phyloP scores from a whole-genome alignment of 2,329 filamentous ascomycete species.

The Talaromyces sp. region DNA sequence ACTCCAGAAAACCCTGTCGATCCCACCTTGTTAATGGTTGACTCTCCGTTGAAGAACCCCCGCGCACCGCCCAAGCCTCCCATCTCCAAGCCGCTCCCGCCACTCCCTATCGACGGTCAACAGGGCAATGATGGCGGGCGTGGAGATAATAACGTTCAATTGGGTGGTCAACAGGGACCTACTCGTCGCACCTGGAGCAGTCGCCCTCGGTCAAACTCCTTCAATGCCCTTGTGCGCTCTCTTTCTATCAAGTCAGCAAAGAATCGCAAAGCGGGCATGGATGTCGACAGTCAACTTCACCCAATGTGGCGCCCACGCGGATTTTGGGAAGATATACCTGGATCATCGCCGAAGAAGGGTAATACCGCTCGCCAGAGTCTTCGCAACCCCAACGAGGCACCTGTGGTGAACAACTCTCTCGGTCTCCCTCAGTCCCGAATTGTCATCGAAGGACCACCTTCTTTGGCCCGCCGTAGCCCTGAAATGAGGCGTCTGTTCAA shows the following conservation, averaged over 20 bases:
- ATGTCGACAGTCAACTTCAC: constrained; percentile 55
- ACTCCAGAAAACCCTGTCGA: constrained; percentile 30
- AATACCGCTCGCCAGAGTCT: constrained; percentile 36
- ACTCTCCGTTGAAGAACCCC: constrained; percentile 63
- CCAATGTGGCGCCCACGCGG: constrained; percentile 65
- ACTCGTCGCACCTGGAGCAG: constrained; percentile 41
- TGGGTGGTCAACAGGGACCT: constrained; percentile 38
- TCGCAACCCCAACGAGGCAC: constrained; percentile 30
- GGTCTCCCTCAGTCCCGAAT: constrained; percentile 56
- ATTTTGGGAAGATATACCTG: constrained; percentile 63
- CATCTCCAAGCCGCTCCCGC: constrained; percentile 57
- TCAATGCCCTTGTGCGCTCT: constrained; percentile 40
- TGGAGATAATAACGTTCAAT: constrained; percentile 23
- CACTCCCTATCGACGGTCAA: constrained; percentile 49
- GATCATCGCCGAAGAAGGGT: constrained; percentile 37
- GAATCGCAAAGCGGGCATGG: constrained; percentile 47
- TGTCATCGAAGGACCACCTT: constrained; percentile 46
- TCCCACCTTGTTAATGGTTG: constrained; percentile 37
- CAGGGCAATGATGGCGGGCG: constrained; percentile 18
- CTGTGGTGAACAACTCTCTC: constrained; percentile 59
- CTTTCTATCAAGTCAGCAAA: constrained; percentile 45
- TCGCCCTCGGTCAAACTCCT: constrained; percentile 45
- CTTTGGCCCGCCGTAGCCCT: constrained; percentile 35
- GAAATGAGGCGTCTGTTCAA: constrained; percentile 31
- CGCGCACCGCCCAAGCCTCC: constrained; percentile 61